phyloP scores from a whole-genome alignment of 208 protist genomes.

The Pavlovales sp. region DNA sequence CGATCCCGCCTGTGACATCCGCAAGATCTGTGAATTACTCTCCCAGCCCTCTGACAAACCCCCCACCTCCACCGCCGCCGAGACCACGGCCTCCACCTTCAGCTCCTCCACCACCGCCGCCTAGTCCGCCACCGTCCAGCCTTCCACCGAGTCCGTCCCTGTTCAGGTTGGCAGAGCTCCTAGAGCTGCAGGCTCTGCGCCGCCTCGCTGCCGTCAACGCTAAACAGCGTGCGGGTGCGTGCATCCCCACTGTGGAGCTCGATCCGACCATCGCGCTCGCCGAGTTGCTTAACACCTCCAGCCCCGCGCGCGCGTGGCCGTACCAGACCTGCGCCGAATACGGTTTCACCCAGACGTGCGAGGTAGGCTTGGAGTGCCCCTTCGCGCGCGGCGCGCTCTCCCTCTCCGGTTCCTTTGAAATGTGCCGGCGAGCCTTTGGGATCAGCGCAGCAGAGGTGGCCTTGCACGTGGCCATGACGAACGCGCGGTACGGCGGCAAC shows the following conservation, averaged over 20 bases:
- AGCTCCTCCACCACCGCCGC: no score
- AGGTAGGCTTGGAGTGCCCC: constrained; percentile 51
- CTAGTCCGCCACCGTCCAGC: no score
- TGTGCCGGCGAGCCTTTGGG: constrained; percentile 49
- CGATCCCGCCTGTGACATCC: constrained; percentile 50
- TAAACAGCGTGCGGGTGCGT: background rate
- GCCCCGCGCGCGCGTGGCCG: constrained; percentile 22
- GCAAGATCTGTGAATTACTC: constrained; percentile 46
- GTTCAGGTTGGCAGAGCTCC: no score
- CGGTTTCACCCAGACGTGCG: constrained; percentile 64
- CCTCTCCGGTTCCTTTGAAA: background rate
- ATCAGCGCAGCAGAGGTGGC: constrained; percentile 18
- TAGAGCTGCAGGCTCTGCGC: constrained; percentile 14
- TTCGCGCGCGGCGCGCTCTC: constrained; percentile 49
- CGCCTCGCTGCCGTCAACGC: constrained; percentile 5
- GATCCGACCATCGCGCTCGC: background rate
- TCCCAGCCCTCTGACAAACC: no score
- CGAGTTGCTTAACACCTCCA: background rate
- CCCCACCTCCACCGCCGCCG: no score
- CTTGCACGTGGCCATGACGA: constrained; percentile 30
- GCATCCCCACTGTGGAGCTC: background rate
- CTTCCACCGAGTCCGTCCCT: no score
- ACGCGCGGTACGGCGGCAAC: constrained; percentile 52
- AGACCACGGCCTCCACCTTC: no score
- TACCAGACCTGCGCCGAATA: constrained; percentile 64